Evolutionary conservation across 345 rosid genomes (phyloP).

Genomic region (Turritis glabra): DNA sequence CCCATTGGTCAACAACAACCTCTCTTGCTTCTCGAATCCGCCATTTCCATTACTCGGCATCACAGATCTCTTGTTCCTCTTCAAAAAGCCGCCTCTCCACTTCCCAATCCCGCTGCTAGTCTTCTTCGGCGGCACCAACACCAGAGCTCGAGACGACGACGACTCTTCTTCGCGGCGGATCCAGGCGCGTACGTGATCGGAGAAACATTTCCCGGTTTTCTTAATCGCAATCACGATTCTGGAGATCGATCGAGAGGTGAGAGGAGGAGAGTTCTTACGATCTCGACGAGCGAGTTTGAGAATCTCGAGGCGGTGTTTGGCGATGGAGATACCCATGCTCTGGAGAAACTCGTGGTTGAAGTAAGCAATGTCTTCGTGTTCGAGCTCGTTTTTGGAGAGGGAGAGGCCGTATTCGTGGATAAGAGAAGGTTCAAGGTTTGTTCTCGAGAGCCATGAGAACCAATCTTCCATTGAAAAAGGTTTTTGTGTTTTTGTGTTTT

Average conservation of each 20-base stretch:
- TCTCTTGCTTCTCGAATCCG: constrained; percentile 42
- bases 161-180: constrained; percentile 49
- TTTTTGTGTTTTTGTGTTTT: not conserved
- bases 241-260: constrained; percentile 44
- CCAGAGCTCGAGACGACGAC: constrained; percentile 60
- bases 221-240: constrained; percentile 60
- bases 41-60: constrained; percentile 34
- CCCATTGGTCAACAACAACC: constrained; percentile 69
- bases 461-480: constrained; percentile 51
- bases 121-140: constrained; percentile 41
- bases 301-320: constrained; percentile 94
- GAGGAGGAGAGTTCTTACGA: constrained; percentile 26
- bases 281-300: constrained; percentile 79
- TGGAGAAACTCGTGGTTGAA: constrained; percentile 96
- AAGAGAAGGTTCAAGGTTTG: constrained; percentile 68
- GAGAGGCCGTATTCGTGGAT: constrained; percentile 77
- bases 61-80: constrained; percentile 62
- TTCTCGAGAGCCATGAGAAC: constrained; percentile 89
- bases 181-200: constrained; percentile 56
- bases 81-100: constrained; percentile 65
- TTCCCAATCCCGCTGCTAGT: constrained; percentile 39
- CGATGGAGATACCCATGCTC: constrained; percentile 92
- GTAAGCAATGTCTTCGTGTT: constrained; percentile 71
- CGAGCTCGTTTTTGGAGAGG: constrained; percentile 81
- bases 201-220: constrained; percentile 53